These are phyloP conservation scores for Paragyromitra xinjiangensis DNA, from an alignment of 495 filamentous ascomycete genomes.

Conservation along the genomic window DNA sequence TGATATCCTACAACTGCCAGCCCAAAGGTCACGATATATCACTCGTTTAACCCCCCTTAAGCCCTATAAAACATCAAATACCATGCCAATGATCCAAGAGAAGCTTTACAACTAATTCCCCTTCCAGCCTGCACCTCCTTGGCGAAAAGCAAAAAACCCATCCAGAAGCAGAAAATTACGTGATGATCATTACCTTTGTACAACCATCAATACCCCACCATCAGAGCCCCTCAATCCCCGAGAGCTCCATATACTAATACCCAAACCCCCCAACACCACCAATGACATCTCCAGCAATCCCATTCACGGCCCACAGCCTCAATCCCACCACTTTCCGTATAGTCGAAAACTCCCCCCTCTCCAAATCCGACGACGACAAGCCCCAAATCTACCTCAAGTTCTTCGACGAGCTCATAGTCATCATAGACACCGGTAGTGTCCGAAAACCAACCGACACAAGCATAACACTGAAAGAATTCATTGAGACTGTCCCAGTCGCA, in stretches of 20 bases:
- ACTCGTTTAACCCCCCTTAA: background rate
- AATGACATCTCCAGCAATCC: constrained; percentile 7
- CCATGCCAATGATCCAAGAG: background rate
- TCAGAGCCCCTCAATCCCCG: background rate
- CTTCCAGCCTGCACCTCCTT: background rate
- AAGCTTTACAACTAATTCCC: background rate
- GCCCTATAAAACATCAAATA: background rate
- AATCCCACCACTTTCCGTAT: constrained; percentile 39
- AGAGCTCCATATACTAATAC: background rate
- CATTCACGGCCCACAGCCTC: constrained; percentile 32
- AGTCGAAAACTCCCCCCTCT: constrained; percentile 6
- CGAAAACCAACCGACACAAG: background rate
- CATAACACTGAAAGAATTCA: constrained; percentile 8
- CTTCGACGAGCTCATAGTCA: constrained; percentile 16
- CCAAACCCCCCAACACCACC: background rate
- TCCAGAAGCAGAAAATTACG: background rate
- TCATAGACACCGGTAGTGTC: constrained; percentile 38
- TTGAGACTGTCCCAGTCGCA: constrained; percentile 33
- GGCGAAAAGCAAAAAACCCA: constrained; percentile 3
- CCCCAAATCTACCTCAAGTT: constrained; percentile 43
- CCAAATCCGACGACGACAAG: background rate
- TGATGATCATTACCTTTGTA: constrained; percentile 6
- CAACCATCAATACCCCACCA: background rate
- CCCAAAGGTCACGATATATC: background rate
- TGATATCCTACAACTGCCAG: background rate